A percentile compares a stretch with the other conserved stretches of the same genome.
phyloP scores from a whole-genome alignment of 371 early-diverging fungal genomes.

The Gilbertella persicaria region DNA sequence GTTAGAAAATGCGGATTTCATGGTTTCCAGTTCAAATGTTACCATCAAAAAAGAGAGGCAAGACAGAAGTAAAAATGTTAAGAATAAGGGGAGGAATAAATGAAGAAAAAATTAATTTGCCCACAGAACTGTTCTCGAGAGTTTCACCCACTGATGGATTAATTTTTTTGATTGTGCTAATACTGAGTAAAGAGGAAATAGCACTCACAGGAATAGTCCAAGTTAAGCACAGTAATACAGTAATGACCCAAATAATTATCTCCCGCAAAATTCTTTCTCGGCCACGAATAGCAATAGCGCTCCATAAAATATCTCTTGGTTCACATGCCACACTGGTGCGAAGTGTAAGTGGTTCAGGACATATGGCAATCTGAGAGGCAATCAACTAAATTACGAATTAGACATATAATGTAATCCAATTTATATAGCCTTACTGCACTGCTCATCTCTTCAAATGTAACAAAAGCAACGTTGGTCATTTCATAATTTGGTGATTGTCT shows the following conservation, averaged over 20 bases:
- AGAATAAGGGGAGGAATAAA: slow-evolving; percentile 57
- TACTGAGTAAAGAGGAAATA: slow-evolving; percentile 50
- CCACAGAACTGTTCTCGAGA: slow-evolving; percentile 22
- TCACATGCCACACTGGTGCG: slow-evolving; percentile 70
- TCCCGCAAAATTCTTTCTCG: slow-evolving; percentile 46
- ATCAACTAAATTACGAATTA: slow-evolving; percentile 39
- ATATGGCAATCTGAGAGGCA: slow-evolving; percentile 58
- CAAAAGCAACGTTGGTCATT: slow-evolving; percentile 46
- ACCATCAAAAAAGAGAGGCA: slow-evolving; percentile 65
- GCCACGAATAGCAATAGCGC: slow-evolving; percentile 55
- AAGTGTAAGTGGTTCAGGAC: slow-evolving; percentile 69
- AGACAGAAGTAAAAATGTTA: slow-evolving; percentile 51
- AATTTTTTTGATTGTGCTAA: slow-evolving; percentile 34
- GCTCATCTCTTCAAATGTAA: slow-evolving; percentile 45
- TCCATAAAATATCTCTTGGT: slow-evolving; percentile 75
- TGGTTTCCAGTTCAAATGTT: no score
- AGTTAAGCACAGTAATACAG: slow-evolving; percentile 38
- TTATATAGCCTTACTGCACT: slow-evolving; percentile 35
- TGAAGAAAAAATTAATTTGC: slow-evolving; percentile 47
- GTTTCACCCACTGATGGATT: slow-evolving; percentile 20
- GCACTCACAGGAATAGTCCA: slow-evolving; percentile 52
- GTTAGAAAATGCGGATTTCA: no score
- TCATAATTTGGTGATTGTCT: slow-evolving; percentile 31
- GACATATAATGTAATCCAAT: background rate
- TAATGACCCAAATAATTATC: slow-evolving; percentile 43